Evolutionary conservation across 768 basidiomycete species (phyloP), one percentile per base, ranked within the genome.

Genomic region (Macrocybe gigantea): DNA sequence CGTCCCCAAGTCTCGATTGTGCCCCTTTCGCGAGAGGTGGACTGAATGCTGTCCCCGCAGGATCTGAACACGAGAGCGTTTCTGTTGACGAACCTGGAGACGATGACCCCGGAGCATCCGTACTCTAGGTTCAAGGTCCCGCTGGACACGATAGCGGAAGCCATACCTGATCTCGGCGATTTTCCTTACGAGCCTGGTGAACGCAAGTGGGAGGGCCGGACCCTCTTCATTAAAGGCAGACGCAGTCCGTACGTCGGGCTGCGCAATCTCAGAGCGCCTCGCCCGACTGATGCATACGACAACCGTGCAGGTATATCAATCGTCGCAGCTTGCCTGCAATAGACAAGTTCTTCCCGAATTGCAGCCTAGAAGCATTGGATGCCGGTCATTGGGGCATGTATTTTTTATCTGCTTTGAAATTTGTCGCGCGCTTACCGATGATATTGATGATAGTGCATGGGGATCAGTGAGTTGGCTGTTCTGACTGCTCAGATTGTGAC

Each of bases 351-450:
- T 94, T 93, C 67, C 89, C 91, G 0, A 67, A 73, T 33, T 77
- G 79, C 73, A 54, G 55, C 13, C 58, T 92, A 6, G 73, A 80
- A 56, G 71, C 63, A 30, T 64, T 93, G 15, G 80, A 88, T 49
- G 69, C 88, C 0, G 80, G 82, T 1, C 92, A 94, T 64, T 93
- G 92, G 92, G 84, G 87, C 87, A 57, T 49, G 83, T 46, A 13
- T 12, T 35, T 34, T 12, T 42, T 41, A 39, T 47, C 5, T 46
- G 10, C 7, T 37, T 42, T 38, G 29, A 33, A 12, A 32, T 22
- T 22, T 22, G 1, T 22, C 4, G 22, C 22, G 22, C 22, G 22
- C 22, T 22, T 22, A 22, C 4, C 1, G 1, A 22, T 22, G 22
- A 22, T 22, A 22, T 22, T 22, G 22, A 22, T 22, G 22, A 22